These are phyloP conservation scores for Cadophora sp. DNA, from an alignment of 2,329 filamentous ascomycete species.

Conservation along the genomic window DNA sequence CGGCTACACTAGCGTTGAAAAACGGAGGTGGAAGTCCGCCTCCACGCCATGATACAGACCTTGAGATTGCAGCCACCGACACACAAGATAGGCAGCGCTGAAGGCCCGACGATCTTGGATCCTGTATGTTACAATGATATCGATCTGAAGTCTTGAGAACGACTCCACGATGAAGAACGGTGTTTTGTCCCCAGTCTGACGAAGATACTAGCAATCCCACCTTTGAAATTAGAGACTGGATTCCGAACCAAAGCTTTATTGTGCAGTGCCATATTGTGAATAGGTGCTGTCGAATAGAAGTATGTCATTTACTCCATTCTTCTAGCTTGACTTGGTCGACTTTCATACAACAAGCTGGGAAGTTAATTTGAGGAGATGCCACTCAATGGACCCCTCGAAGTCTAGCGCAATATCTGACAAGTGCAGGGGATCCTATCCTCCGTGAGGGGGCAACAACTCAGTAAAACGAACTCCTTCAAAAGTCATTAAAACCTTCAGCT, in stretches of 20 bases:
- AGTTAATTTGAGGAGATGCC: too few relatives aligned
- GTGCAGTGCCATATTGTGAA: background rate
- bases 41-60: background rate
- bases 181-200: background rate
- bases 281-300: background rate
- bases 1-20: background rate
- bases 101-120: background rate
- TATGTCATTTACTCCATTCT: too few relatives aligned
- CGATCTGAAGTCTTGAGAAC: background rate
- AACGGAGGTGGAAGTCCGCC: slow-evolving; percentile 4
- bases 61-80: background rate
- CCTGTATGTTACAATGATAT: background rate
- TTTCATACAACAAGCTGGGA: too few relatives aligned
- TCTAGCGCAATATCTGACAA: too few relatives aligned
- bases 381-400: too few relatives aligned
- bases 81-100: background rate
- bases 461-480: too few relatives aligned
- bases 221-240: background rate
- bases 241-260: too few relatives aligned
- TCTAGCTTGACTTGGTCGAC: too few relatives aligned
- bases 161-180: background rate
- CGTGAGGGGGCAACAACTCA: too few relatives aligned
- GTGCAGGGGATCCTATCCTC: too few relatives aligned
- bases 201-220: background rate
- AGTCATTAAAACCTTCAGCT: too few relatives aligned